Evolutionary conservation across 2,329 filamentous ascomycete genomes (phyloP).

Genomic region (Pseudogymnoascus sp.): DNA sequence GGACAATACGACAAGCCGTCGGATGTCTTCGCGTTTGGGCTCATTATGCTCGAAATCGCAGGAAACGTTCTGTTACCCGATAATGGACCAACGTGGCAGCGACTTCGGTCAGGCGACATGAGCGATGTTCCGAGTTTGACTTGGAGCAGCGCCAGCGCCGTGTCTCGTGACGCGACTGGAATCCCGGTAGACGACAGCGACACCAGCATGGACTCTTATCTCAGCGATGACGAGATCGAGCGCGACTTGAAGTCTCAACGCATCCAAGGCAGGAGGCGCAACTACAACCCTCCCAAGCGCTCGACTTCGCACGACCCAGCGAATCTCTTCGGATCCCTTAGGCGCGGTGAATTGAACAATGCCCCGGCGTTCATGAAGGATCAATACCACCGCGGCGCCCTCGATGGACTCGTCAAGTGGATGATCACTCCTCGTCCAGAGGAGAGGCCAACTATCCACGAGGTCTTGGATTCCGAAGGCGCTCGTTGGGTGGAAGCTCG

Average conservation of each 20-base stretch:
- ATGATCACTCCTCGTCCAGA: slow-evolving; percentile 76
- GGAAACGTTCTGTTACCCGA: slow-evolving; percentile 91
- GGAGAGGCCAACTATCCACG: slow-evolving; percentile 64
- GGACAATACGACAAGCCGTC: slow-evolving; percentile 84
- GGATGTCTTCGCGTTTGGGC: slow-evolving; percentile 87
- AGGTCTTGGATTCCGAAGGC: slow-evolving; percentile 66
- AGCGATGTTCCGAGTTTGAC: slow-evolving; percentile 84
- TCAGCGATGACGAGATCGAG: slow-evolving; percentile 35
- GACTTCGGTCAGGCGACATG: slow-evolving; percentile 80
- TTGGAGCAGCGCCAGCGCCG: slow-evolving; percentile 63
- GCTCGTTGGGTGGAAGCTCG: slow-evolving; percentile 73
- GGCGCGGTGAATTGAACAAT: slow-evolving; percentile 50
- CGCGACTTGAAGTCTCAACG: slow-evolving; percentile 33
- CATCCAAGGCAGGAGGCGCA: slow-evolving; percentile 25
- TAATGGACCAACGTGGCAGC: slow-evolving; percentile 86
- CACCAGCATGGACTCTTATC: slow-evolving; percentile 25
- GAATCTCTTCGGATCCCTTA: slow-evolving; percentile 34
- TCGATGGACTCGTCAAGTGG: slow-evolving; percentile 77
- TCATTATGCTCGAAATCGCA: slow-evolving; percentile 91
- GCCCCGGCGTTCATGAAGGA: slow-evolving; percentile 90
- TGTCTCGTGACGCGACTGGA: slow-evolving; percentile 68
- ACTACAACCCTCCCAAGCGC: slow-evolving; percentile 22
- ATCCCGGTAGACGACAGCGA: slow-evolving; percentile 46
- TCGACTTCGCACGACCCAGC: slow-evolving; percentile 29
- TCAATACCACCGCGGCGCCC: slow-evolving; percentile 59